phyloP scores from a whole-genome alignment of 257 asterid genomes.

The Hygrophila difformis region DNA sequence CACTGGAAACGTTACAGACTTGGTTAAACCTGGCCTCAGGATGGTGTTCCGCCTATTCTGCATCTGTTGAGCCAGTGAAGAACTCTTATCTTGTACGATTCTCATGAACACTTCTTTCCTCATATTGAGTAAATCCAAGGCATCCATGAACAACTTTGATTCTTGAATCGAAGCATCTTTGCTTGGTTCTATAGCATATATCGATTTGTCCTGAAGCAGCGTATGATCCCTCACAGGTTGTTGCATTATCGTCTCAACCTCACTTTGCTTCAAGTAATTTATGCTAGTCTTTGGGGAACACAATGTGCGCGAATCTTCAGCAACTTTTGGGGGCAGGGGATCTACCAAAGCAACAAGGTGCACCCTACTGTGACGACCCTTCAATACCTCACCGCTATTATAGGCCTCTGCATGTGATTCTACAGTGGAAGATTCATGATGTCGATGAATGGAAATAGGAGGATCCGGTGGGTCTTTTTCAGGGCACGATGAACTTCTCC shows the following conservation, averaged over 20 bases:
- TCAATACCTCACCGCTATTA: neutral
- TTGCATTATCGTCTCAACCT: slow-evolving; percentile 20
- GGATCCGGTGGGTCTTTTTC: slow-evolving; percentile 14
- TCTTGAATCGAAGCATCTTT: slow-evolving; percentile 40
- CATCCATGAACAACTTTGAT: slow-evolving; percentile 66
- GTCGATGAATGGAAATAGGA: slow-evolving; percentile 16
- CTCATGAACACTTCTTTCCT: slow-evolving; percentile 71
- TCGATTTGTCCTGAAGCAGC: slow-evolving; percentile 33
- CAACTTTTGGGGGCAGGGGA: slow-evolving; percentile 10
- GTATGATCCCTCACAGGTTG: slow-evolving; percentile 40
- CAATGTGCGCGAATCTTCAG: slow-evolving; percentile 18
- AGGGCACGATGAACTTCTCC: slow-evolving; percentile 60
- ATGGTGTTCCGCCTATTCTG: slow-evolving; percentile 34
- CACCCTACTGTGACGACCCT: slow-evolving; percentile 7
- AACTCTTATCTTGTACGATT: slow-evolving; percentile 55
- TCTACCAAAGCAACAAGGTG: slow-evolving; percentile 18
- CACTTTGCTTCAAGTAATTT: slow-evolving; percentile 41
- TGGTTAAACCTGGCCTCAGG: slow-evolving; percentile 32
- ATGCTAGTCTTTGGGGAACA: slow-evolving; percentile 24
- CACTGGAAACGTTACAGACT: slow-evolving; percentile 53
- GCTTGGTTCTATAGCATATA: slow-evolving; percentile 42
- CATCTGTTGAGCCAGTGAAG: slow-evolving; percentile 39
- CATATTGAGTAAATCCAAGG: slow-evolving; percentile 58
- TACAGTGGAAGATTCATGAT: slow-evolving; percentile 10
- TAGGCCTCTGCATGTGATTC: neutral